These are phyloP conservation scores for Neoascochyta sp. DNA, from an alignment of 2,329 filamentous ascomycete genomes.

Conservation along the genomic window DNA sequence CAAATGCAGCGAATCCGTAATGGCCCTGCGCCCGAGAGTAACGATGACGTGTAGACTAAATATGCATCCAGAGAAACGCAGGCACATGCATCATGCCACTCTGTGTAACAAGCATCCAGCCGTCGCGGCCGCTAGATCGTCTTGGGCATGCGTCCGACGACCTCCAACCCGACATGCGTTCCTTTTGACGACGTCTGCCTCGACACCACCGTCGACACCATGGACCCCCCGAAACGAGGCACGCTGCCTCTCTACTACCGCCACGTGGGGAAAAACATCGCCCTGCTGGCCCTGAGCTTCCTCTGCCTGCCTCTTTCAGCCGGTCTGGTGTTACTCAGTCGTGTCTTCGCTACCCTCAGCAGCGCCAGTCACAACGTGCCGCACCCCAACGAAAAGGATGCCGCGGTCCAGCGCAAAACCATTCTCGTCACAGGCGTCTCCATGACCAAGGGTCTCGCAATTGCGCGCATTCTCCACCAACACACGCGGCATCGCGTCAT, in stretches of 20 bases:
- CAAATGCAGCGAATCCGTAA: neutral
- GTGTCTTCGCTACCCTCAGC: slow-evolving; percentile 25
- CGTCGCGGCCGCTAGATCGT: slow-evolving; percentile 10
- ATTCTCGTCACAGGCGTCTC: slow-evolving; percentile 69
- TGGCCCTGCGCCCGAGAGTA: no score
- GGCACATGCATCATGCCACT: slow-evolving; percentile 17
- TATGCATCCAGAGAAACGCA: slow-evolving; percentile 6
- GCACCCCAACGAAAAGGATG: slow-evolving; percentile 13
- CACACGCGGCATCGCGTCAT: slow-evolving; percentile 65
- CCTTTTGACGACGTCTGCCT: slow-evolving; percentile 5
- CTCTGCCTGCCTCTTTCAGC: slow-evolving; percentile 50
- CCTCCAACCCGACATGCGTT: no score
- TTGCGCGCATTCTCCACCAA: slow-evolving; percentile 63
- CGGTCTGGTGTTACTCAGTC: slow-evolving; percentile 16
- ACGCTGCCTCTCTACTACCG: slow-evolving; percentile 25
- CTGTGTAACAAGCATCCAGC: slow-evolving; percentile 6
- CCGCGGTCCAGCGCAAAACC: slow-evolving; percentile 42
- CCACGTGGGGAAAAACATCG: slow-evolving; percentile 49
- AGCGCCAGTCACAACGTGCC: slow-evolving; percentile 10
- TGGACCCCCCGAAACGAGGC: no score
- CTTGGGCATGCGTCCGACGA: no score
- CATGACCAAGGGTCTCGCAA: slow-evolving; percentile 65
- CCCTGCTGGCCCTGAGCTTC: slow-evolving; percentile 45
- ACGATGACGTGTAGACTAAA: slow-evolving; percentile 34
- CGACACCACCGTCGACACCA: slow-evolving; percentile 12